Base-by-base conservation (phyloP, 176 grass and related monocot species). In the Tillandsia leiboldiana region DNA sequence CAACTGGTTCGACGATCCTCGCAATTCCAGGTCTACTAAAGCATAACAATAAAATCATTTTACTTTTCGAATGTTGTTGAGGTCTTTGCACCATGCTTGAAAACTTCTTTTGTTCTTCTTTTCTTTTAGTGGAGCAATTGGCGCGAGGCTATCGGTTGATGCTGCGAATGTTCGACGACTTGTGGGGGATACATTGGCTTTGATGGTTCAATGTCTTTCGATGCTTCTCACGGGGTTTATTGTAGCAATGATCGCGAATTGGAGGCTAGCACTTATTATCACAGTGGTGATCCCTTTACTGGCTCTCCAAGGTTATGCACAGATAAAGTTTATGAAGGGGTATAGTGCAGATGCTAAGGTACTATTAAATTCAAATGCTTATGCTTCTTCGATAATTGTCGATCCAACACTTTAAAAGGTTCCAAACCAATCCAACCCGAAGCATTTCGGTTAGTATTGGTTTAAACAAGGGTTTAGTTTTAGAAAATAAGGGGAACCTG, bases 301-400 rank as follows among this genome's bases (percentile, higher is more conserved):
- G 42, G 86, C 86, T 33, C 50, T 89, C 53, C 93, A 96, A 70
- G 86, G 81, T 49, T 96, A 96, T 74, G 79, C 76, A 65, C 93
- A 96, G 63, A 62, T 87, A 12, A 92, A 85, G 27, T 96, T 92
- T 73, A 66, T 96, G 75, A 87, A 83, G 71, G 93, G 93, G 2
- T 96, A 81, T 53, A 89, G 88, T 78, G 67, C 85, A 72, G 86
- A 92, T 59, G 83, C 86, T 12, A 96, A 96, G 88, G 93, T 96
- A 85, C 73, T 69, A 51, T 69, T 12, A 50, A 50, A 27, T 47
- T 59, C 20, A 59, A 59, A 20, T 59, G 54, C 6, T 5, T 42
- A 0, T 42, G 33, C 33, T 42, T 42, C 33, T 42, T 42, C 33
- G 33, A 42, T 42, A 6, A 3, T 42, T 42, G 33, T 42, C 33